phyloP scores from a whole-genome alignment of 1,284 basidiomycete species.

The Afroboletus lepidellus region DNA sequence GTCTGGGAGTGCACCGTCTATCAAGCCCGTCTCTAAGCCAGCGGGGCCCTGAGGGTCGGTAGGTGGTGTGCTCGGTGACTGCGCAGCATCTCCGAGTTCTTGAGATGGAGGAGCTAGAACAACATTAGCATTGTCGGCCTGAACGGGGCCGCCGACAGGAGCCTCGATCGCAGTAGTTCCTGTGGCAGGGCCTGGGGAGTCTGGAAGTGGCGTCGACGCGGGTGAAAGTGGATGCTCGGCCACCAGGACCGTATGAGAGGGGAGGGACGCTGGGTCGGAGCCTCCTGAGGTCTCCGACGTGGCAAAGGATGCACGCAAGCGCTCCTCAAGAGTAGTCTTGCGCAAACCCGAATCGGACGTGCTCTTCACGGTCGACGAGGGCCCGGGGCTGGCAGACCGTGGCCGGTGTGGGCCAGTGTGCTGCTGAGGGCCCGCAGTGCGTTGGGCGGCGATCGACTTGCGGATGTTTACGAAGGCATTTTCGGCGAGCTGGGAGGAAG shows the following conservation, averaged over 20 bases:
- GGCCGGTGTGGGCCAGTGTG: constrained; percentile 41
- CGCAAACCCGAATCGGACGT: constrained; percentile 27
- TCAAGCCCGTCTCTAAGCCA: neutral
- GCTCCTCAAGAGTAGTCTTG: constrained; percentile 69
- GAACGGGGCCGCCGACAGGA: neutral
- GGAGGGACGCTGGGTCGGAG: constrained; percentile 44
- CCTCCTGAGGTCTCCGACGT: constrained; percentile 52
- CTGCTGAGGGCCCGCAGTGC: constrained; percentile 45
- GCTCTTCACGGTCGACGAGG: constrained; percentile 24
- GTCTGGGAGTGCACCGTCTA: neutral
- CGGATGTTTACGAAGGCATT: constrained; percentile 57
- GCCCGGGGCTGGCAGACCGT: constrained; percentile 30
- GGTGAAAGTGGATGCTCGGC: constrained; percentile 41
- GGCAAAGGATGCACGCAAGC: constrained; percentile 61
- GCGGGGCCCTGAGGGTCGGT: neutral
- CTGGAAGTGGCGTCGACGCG: constrained; percentile 43
- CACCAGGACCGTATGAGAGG: constrained; percentile 33
- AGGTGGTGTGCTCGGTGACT: neutral
- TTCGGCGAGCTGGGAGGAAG: constrained; percentile 56
- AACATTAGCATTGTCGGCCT: neutral
- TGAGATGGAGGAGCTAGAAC: neutral
- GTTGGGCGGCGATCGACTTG: constrained; percentile 58
- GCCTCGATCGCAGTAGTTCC: neutral
- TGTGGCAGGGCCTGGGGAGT: constrained; percentile 4
- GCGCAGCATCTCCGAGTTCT: constrained; percentile 4